Evolutionary conservation across 306 rosid species (phyloP).

Genomic region (Citrullus colocynthis): DNA sequence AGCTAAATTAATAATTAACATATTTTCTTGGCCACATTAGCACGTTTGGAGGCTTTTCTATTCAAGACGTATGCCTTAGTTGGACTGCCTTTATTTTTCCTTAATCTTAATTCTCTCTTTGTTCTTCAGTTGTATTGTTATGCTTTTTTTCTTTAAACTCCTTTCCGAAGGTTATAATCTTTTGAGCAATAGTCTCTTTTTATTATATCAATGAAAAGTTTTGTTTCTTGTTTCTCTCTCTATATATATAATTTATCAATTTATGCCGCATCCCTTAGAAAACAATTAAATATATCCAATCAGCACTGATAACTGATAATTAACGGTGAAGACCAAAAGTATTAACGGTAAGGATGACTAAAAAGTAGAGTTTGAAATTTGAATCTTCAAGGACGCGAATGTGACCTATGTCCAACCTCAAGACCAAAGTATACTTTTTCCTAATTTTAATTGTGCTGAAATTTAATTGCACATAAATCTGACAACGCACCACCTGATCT

Average conservation of each 20-base stretch:
- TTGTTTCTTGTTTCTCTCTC: too few relatives aligned
- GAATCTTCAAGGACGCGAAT: background rate
- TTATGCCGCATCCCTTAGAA: background rate
- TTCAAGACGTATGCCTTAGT: too few relatives aligned
- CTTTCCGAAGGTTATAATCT: too few relatives aligned
- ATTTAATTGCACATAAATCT: background rate
- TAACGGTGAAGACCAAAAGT: background rate
- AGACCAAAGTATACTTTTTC: background rate
- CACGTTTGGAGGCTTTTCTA: background rate
- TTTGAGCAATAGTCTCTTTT: too few relatives aligned
- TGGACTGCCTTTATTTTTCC: too few relatives aligned
- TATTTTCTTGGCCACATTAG: background rate
- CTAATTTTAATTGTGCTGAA: background rate
- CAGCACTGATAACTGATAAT: background rate
- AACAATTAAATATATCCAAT: background rate
- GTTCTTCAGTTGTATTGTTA: too few relatives aligned
- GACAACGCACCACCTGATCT: slow-evolving; percentile 13
- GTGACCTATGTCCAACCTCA: background rate
- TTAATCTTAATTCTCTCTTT: too few relatives aligned
- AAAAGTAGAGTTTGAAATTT: background rate
- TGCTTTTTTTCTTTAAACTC: too few relatives aligned
- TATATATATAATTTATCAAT: too few relatives aligned
- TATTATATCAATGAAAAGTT: too few relatives aligned
- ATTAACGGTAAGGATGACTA: background rate
- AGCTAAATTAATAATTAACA: background rate